Percentiles rank a stretch among this genome's conserved stretches.
phyloP scores from a whole-genome alignment of 108 stramenopile species.

The Cyclotella baltica region DNA sequence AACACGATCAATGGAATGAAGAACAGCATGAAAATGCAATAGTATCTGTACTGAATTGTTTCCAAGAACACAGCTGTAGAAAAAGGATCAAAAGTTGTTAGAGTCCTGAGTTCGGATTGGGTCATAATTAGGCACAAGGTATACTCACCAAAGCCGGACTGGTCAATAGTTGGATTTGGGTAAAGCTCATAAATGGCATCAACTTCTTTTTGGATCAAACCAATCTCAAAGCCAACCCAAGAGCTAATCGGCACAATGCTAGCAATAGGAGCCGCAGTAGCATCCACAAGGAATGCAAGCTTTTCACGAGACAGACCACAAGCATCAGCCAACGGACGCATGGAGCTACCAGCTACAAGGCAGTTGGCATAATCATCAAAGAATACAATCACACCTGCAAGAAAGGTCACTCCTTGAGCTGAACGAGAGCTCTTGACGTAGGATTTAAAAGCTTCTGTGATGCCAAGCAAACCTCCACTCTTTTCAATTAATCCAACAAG shows the following conservation, averaged over 20 bases:
- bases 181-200: constrained; percentile 32
- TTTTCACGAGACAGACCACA: constrained; percentile 62
- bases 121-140: background rate
- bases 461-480: constrained; percentile 59
- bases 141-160: constrained; percentile 2
- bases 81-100: background rate
- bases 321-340: constrained; percentile 57
- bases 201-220: constrained; percentile 61
- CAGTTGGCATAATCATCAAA: constrained; percentile 66
- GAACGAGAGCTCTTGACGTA: constrained; percentile 47
- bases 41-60: constrained; percentile 56
- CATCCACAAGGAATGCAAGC: constrained; percentile 66
- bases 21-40: too few relatives aligned
- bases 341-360: constrained; percentile 58
- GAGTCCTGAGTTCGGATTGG: background rate
- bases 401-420: constrained; percentile 51
- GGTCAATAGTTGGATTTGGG: constrained; percentile 10
- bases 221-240: constrained; percentile 65
- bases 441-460: constrained; percentile 36
- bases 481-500: constrained; percentile 60
- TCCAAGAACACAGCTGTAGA: background rate
- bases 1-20: constrained; percentile 34
- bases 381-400: constrained; percentile 53
- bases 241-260: constrained; percentile 57
- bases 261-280: constrained; percentile 67